Evolutionary conservation across 208 protist species (phyloP).

Genomic region (Crithidia brevicula): DNA sequence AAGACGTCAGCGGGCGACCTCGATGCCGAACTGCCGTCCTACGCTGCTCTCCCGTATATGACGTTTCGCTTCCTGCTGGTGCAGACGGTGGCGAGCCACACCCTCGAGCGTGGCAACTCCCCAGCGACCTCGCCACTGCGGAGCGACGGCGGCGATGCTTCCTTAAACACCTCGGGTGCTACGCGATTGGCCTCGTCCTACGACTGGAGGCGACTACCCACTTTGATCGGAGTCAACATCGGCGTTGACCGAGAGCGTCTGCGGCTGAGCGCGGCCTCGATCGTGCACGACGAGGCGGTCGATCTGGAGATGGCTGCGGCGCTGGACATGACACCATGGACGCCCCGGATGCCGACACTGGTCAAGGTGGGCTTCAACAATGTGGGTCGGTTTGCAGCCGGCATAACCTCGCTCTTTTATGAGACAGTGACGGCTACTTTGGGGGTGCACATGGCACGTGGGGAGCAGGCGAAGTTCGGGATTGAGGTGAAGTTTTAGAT

Average conservation of each 20-base stretch:
- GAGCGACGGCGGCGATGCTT: conserved; percentile 17
- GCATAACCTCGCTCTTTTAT: conserved; percentile 73
- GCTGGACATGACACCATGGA: conserved; percentile 62
- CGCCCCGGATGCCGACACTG: conserved; percentile 58
- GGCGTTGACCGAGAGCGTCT: conserved; percentile 53
- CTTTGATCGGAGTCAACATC: conserved; percentile 56
- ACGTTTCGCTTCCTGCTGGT: conserved; percentile 41
- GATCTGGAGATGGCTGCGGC: conserved; percentile 71
- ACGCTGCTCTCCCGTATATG: conserved; percentile 15
- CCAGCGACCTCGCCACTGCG: conserved; percentile 12
- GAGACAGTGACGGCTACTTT: conserved; percentile 58
- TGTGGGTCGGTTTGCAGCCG: conserved; percentile 49
- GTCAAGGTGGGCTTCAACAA: conserved; percentile 78
- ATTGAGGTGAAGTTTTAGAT: conserved; percentile 67
- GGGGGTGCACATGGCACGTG: conserved; percentile 56
- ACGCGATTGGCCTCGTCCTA: conserved; percentile 27
- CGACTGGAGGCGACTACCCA: conserved; percentile 66
- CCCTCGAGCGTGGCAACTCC: conserved; percentile 21
- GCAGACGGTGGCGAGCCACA: conserved; percentile 50
- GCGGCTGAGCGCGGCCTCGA: conserved; percentile 71
- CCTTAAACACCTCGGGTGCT: conserved; percentile 1
- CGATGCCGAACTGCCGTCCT: conserved; percentile 1
- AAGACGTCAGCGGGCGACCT: neutral
- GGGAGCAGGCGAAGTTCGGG: conserved; percentile 64
- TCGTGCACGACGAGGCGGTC: conserved; percentile 63